phyloP scores from a whole-genome alignment of 805 yeast genomes.

The Middelhovenomyces tepae region DNA sequence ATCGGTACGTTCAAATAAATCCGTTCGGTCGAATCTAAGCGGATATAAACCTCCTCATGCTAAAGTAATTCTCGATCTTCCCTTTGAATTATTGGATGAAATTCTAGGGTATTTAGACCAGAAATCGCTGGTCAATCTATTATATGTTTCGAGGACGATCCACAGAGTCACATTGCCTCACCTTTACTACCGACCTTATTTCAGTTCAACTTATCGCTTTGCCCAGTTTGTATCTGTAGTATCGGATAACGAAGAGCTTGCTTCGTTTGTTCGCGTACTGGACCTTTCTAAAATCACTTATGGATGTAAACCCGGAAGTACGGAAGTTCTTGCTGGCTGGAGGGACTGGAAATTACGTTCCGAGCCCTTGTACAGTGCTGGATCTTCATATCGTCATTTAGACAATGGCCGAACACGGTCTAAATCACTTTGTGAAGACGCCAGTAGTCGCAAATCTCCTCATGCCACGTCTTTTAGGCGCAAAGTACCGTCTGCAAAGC shows the following conservation, averaged over 20 bases:
- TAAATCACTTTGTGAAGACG: background rate
- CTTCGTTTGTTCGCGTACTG: conserved; percentile 44
- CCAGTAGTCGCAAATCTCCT: background rate
- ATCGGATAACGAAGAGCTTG: conserved; percentile 47
- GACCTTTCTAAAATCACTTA: conserved; percentile 47
- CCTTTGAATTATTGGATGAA: conserved; percentile 21
- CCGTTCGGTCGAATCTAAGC: no score
- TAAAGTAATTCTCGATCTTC: conserved; percentile 12
- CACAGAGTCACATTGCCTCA: conserved; percentile 44
- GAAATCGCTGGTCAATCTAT: conserved; percentile 33
- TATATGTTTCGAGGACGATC: conserved; percentile 45
- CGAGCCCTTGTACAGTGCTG: conserved; percentile 53
- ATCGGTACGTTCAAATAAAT: no score
- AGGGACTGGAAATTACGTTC: conserved; percentile 80
- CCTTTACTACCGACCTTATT: conserved; percentile 45
- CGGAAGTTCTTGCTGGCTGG: conserved; percentile 66
- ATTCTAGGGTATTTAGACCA: conserved; percentile 27
- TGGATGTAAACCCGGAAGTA: no score
- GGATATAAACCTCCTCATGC: conserved; percentile 16
- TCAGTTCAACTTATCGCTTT: conserved; percentile 66
- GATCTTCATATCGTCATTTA: background rate
- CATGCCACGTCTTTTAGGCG: no score
- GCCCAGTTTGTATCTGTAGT: conserved; percentile 68
- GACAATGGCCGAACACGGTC: conserved; percentile 1
- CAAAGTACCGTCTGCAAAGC: background rate